Percentiles rank a stretch among this genome's conserved stretches.
Conservation (phyloP, 2,329 filamentous ascomycete species). For the Calonectria pseudoturangicola region DNA sequence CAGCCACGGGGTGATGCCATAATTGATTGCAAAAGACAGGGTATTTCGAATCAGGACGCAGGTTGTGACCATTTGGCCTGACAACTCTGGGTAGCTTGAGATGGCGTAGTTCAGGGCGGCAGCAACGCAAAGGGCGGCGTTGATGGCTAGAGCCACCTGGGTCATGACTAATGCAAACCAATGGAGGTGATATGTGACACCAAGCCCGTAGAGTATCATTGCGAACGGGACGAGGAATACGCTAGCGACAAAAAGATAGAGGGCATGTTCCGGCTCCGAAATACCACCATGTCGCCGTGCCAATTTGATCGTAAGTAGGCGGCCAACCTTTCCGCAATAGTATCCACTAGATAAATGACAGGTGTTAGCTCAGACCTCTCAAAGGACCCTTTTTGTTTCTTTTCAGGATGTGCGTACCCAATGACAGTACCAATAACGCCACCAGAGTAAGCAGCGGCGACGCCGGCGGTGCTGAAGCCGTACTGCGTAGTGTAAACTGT, state of each 20-base stretch:
- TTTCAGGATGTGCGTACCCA: slow-evolving; percentile 46
- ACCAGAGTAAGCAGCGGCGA: slow-evolving; percentile 54
- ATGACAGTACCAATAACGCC: slow-evolving; percentile 65
- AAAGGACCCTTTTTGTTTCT: neutral
- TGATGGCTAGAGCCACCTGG: slow-evolving; percentile 54
- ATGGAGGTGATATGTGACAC: slow-evolving; percentile 55
- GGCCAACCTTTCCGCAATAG: slow-evolving; percentile 58
- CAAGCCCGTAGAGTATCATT: slow-evolving; percentile 64
- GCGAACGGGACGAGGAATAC: slow-evolving; percentile 64
- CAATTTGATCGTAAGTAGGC: slow-evolving; percentile 63
- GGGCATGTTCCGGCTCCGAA: slow-evolving; percentile 69
- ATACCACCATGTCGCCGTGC: slow-evolving; percentile 66
- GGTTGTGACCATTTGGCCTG: slow-evolving; percentile 55
- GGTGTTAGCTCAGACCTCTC: neutral
- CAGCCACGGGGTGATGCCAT: slow-evolving; percentile 58
- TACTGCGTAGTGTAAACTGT: slow-evolving; percentile 57
- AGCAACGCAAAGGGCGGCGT: slow-evolving; percentile 52
- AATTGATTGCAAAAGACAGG: slow-evolving; percentile 62
- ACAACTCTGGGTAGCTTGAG: slow-evolving; percentile 56
- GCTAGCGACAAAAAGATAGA: slow-evolving; percentile 62
- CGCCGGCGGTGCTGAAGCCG: slow-evolving; percentile 55
- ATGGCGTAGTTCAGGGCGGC: slow-evolving; percentile 57
- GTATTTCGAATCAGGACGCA: slow-evolving; percentile 61
- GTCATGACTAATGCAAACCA: slow-evolving; percentile 57
- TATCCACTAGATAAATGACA: slow-evolving; percentile 44